Evolutionary conservation across 176 grass and related monocot genomes (phyloP).

Genomic region (Elaeis guineensis): DNA sequence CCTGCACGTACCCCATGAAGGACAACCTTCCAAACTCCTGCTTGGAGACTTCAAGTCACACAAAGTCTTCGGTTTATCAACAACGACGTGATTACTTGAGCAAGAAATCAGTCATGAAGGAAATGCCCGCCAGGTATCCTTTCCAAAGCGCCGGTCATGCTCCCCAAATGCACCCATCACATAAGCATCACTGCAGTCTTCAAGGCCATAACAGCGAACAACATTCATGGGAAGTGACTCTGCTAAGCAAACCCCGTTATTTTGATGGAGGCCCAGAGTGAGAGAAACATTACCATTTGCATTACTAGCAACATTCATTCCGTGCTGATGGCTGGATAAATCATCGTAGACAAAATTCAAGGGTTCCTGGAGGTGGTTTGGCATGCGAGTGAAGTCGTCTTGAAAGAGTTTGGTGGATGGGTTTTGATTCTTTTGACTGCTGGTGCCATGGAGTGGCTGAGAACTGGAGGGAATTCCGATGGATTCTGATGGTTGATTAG

Average conservation of each 20-base stretch:
- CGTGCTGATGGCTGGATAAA: constrained; percentile 34
- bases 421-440: constrained; percentile 32
- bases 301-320: background rate
- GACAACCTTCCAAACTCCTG: no score
- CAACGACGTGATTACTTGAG: background rate
- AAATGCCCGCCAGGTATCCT: constrained; percentile 69
- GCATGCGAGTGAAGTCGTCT: constrained; percentile 52
- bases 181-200: constrained; percentile 67
- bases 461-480: constrained; percentile 33
- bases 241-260: constrained; percentile 43
- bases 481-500: constrained; percentile 34
- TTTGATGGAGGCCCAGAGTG: constrained; percentile 89
- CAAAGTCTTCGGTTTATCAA: no score
- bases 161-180: constrained; percentile 51
- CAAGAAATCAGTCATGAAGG: constrained; percentile 74
- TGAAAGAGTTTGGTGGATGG: constrained; percentile 31
- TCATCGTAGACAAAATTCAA: constrained; percentile 43
- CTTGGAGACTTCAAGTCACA: no score
- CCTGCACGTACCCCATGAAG: no score
- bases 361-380: constrained; percentile 36
- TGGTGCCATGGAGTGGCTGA: constrained; percentile 39
- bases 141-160: constrained; percentile 67
- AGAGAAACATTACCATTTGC: constrained; percentile 54
- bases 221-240: constrained; percentile 56
- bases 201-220: constrained; percentile 77